Base-by-base conservation (phyloP, 2,329 filamentous ascomycete genomes). In the Calonectria ilicicola region DNA sequence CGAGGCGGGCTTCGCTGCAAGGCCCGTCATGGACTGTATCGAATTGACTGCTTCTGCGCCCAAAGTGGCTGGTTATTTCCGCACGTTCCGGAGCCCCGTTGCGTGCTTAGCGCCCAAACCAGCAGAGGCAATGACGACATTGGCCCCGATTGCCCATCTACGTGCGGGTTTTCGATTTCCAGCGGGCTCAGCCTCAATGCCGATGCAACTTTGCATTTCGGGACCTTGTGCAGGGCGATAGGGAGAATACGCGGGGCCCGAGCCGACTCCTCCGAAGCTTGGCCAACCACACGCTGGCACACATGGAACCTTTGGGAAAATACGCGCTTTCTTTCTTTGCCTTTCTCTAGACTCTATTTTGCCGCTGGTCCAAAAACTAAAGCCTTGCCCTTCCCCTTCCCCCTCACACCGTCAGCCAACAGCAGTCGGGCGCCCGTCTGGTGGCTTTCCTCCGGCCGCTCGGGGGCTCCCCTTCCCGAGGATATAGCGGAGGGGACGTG, bases 121-220 rank as follows among this genome's bases (percentile, higher is more conserved):
- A 47, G 42, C n/a, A 46, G 23, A 56, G 29, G 49, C 40, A 49
- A 62, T 49, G 63, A 51, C 51, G 62, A 65, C 51, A 65, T 35
- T 44, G 44, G 40, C 27, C 40, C 27, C 12, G 17, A 40, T 63
- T 51, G 44, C 47, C 62, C 51, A 60, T 47, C 47, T 29, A 46
- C 23, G 44, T 63, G 49, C 60, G 60, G 38, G 60, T 64, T 53
- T 64, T 40, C 56, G 69, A 68, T 67, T 64, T 72, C 65, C 40
- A 68, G 10, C 44, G 26, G 47, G 26, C 69, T 72, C 69, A 72
- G 69, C 69, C 69, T 72, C 69, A 68, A 68, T 67, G 46, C 64
- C 27, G 62, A 65, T 46, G 49, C 38, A 38, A 44, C 40, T 35
- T 35, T 35, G 32, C 44, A 9, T 23, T 23, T 38, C 21, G 38